Percentiles rank a stretch among this genome's conserved stretches.
Conservation (phyloP, 345 rosid species). For the Kandelia obovata region DNA sequence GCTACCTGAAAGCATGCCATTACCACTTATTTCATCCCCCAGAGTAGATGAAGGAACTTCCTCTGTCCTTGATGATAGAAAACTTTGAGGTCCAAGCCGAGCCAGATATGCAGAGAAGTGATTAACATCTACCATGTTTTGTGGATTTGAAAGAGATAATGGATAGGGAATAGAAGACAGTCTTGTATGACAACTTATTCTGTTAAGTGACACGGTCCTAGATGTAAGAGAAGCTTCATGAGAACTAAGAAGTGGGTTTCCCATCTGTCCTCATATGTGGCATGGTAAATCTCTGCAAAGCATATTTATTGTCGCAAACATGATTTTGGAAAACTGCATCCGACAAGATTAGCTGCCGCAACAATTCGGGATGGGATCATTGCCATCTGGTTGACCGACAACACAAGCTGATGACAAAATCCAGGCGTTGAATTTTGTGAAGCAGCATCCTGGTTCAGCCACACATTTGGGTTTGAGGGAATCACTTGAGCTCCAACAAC, state of each 20-base stretch:
- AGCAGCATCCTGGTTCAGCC: constrained; percentile 40
- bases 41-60: constrained; percentile 24
- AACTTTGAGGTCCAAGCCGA: constrained; percentile 15
- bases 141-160: constrained; percentile 14
- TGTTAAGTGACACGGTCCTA: constrained; percentile 13
- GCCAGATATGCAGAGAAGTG: constrained; percentile 12
- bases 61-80: constrained; percentile 30
- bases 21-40: constrained; percentile 20
- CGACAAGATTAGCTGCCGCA: constrained; percentile 36
- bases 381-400: constrained; percentile 1
- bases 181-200: constrained; percentile 14
- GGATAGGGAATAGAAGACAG: constrained; percentile 10
- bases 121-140: constrained; percentile 15
- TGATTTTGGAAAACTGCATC: constrained; percentile 25
- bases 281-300: constrained; percentile 9
- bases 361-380: constrained; percentile 16
- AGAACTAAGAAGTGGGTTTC: constrained; percentile 14
- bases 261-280: constrained; percentile 19
- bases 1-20: constrained; percentile 24
- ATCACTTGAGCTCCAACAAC: too few relatives aligned
- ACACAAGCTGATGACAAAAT: constrained; percentile 13
- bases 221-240: constrained; percentile 16
- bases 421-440: constrained; percentile 23
- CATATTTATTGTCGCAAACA: constrained; percentile 12
- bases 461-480: too few relatives aligned